phyloP scores from a whole-genome alignment of 2,329 filamentous ascomycete genomes.

The Diplodia corticola region DNA sequence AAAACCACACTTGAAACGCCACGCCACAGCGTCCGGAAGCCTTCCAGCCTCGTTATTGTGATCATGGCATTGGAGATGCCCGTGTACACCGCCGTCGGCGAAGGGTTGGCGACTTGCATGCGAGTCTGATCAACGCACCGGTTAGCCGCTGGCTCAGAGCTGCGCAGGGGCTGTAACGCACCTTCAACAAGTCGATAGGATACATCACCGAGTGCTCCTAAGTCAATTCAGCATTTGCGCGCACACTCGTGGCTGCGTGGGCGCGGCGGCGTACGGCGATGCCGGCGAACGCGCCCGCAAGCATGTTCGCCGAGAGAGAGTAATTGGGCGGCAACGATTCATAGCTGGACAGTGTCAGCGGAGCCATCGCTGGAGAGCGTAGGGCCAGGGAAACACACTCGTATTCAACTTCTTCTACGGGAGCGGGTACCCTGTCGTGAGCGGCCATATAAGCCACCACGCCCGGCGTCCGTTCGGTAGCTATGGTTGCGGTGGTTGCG shows the following conservation, averaged over 20 bases:
- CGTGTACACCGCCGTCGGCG: constrained; percentile 76
- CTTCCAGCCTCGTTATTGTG: constrained; percentile 87
- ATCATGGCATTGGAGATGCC: constrained; percentile 90
- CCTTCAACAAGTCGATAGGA: constrained; percentile 96
- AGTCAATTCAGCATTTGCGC: constrained; percentile 30
- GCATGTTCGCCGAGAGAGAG: constrained; percentile 91
- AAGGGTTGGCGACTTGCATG: constrained; percentile 94
- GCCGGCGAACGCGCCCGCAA: constrained; percentile 92
- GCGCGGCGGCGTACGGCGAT: constrained; percentile 70
- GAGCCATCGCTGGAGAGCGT: not conserved
- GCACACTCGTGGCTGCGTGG: constrained; percentile 22
- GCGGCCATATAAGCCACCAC: constrained; percentile 44
- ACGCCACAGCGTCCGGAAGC: constrained; percentile 88
- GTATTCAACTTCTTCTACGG: constrained; percentile 42
- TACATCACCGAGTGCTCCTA: constrained; percentile 99
- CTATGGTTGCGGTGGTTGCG: constrained; percentile 25
- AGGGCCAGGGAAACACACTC: constrained; percentile 36
- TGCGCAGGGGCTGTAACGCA: constrained; percentile 44
- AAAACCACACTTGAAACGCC: constrained; percentile 95
- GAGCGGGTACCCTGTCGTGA: constrained; percentile 37
- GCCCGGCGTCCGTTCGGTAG: constrained; percentile 39
- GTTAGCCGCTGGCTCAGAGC: not conserved
- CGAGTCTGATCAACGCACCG: constrained; percentile 65
- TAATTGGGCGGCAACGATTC: constrained; percentile 94
- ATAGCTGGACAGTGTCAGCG: constrained; percentile 60